Percentiles rank a stretch among this genome's conserved stretches.
phyloP scores from a whole-genome alignment of 192 early-diverging fungal species.

The Mycoemilia scoparia region DNA sequence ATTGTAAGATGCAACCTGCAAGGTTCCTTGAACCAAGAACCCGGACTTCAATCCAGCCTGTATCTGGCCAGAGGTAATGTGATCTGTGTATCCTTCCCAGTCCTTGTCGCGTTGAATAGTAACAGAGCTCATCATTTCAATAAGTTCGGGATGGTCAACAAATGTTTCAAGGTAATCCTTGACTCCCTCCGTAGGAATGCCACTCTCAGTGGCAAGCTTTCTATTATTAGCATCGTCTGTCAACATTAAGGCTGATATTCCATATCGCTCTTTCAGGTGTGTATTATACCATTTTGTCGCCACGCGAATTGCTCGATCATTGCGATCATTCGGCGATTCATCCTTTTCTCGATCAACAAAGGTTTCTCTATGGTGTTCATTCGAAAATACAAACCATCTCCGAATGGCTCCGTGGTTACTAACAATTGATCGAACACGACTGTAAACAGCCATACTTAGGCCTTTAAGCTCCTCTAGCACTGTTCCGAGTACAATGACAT shows the following conservation, averaged over 20 bases:
- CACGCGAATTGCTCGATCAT: conserved; percentile 83
- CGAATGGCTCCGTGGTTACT: conserved; percentile 52
- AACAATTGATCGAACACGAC: conserved; percentile 55
- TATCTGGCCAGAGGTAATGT: conserved; percentile 58
- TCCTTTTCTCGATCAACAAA: conserved; percentile 62
- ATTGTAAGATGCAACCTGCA: conserved; percentile 74
- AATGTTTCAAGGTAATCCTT: conserved; percentile 57
- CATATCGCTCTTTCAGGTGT: conserved; percentile 36
- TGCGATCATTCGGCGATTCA: conserved; percentile 87
- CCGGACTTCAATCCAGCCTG: conserved; percentile 70
- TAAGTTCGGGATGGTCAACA: conserved; percentile 64
- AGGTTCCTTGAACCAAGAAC: conserved; percentile 57
- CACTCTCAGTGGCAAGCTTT: conserved; percentile 40
- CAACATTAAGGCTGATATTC: conserved; percentile 46
- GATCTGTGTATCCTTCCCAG: conserved; percentile 38
- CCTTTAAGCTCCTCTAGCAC: conserved; percentile 84
- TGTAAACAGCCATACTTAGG: conserved; percentile 59
- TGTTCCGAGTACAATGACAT: conserved; percentile 87
- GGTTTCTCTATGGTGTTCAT: conserved; percentile 83
- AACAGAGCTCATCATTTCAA: conserved; percentile 67
- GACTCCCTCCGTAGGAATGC: conserved; percentile 52
- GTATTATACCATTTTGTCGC: conserved; percentile 68
- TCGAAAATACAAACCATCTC: conserved; percentile 84
- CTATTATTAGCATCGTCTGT: conserved; percentile 85
- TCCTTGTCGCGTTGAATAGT: conserved; percentile 29